Evolutionary conservation across 2,329 filamentous ascomycete species (phyloP).

Genomic region (Pseudogymnoascus pannorum): DNA sequence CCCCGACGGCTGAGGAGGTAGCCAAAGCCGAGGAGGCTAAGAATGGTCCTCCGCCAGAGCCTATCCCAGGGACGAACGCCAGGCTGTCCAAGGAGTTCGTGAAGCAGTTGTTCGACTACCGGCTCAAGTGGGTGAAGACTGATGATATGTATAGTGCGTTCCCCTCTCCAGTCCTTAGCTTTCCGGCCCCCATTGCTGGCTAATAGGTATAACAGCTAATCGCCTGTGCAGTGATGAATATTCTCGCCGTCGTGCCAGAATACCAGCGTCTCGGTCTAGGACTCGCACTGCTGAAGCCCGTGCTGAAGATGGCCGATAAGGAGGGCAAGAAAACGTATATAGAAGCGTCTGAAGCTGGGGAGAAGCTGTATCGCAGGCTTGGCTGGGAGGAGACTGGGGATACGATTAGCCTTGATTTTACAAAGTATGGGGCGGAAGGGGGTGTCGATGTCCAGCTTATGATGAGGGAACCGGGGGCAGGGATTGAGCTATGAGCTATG

Average conservation of each 20-base stretch:
- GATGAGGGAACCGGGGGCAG: conserved; percentile 8
- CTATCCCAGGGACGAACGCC: conserved; percentile 27
- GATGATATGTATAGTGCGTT: conserved; percentile 26
- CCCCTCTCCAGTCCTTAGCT: neutral
- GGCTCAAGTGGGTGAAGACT: conserved; percentile 27
- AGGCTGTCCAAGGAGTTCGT: conserved; percentile 28
- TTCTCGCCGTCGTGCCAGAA: conserved; percentile 31
- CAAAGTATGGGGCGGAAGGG: neutral
- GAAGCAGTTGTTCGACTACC: conserved; percentile 19
- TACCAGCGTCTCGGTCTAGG: conserved; percentile 33
- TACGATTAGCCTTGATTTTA: neutral
- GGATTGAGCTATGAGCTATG: neutral
- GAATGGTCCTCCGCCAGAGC: conserved; percentile 13
- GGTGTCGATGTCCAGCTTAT: neutral
- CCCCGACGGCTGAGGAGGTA: conserved; percentile 17
- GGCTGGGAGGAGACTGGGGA: conserved; percentile 30
- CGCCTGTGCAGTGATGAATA: conserved; percentile 23
- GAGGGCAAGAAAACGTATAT: conserved; percentile 30
- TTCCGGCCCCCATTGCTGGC: neutral
- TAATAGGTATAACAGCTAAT: neutral
- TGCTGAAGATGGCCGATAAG: conserved; percentile 31
- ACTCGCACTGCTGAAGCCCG: conserved; percentile 29
- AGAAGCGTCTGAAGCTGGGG: conserved; percentile 32
- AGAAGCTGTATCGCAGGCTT: conserved; percentile 32
- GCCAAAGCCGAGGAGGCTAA: conserved; percentile 1